A percentile compares a stretch with the other conserved stretches of the same genome.
phyloP scores from a whole-genome alignment of 768 basidiomycete genomes.

The Pholiota microspora region DNA sequence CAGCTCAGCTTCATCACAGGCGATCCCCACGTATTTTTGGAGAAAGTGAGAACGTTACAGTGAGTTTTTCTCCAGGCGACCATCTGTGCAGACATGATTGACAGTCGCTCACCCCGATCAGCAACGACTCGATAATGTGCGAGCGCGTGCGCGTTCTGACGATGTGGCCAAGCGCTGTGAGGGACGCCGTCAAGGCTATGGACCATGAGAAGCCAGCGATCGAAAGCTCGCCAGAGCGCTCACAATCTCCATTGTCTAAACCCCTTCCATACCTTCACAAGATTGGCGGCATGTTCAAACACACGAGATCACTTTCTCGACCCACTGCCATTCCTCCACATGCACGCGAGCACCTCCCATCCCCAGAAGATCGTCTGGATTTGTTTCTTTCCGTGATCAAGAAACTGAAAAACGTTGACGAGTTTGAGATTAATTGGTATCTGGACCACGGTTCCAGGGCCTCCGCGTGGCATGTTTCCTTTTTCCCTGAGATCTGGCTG shows the following conservation, averaged over 20 bases:
- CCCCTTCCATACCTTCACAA: slow-evolving; percentile 13
- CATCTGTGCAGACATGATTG: neutral
- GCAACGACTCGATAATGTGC: slow-evolving; percentile 14
- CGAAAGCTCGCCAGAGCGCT: slow-evolving; percentile 3
- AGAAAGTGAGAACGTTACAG: slow-evolving; percentile 21
- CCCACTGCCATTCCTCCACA: neutral
- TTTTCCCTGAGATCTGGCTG: slow-evolving; percentile 22
- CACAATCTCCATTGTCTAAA: neutral
- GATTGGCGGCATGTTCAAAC: slow-evolving; percentile 17
- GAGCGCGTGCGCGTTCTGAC: slow-evolving; percentile 23
- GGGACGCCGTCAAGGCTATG: slow-evolving; percentile 20
- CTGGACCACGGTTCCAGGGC: slow-evolving; percentile 17
- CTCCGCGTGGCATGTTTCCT: slow-evolving; percentile 15
- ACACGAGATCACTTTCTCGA: slow-evolving; percentile 9
- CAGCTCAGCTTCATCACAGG: slow-evolving; percentile 24
- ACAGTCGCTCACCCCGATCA: neutral
- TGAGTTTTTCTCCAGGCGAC: slow-evolving; percentile 11
- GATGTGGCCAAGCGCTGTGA: slow-evolving; percentile 25
- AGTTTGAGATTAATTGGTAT: slow-evolving; percentile 23
- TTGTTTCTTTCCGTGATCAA: slow-evolving; percentile 14
- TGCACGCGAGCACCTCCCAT: slow-evolving; percentile 5
- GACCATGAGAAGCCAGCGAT: slow-evolving; percentile 6
- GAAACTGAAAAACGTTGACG: slow-evolving; percentile 17
- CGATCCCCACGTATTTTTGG: slow-evolving; percentile 18
- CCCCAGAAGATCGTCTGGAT: slow-evolving; percentile 15